Conservation (phyloP, 257 asterid species). For the Jasminum sambac region DNA sequence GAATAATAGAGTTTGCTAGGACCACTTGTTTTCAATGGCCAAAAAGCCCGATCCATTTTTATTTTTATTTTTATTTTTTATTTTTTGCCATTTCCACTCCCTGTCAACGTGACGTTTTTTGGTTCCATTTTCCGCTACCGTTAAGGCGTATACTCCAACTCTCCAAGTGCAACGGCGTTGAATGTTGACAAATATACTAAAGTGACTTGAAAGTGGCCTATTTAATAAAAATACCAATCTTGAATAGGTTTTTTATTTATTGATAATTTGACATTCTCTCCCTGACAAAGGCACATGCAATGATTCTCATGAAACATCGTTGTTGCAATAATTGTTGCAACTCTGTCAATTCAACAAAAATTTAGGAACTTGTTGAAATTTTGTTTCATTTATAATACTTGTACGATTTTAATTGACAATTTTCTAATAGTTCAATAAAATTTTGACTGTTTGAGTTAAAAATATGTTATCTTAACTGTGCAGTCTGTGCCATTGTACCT, state of each 20-base stretch:
- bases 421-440: not conserved
- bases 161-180: slow-evolving; percentile 27
- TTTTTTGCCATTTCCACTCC: no score
- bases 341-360: not conserved
- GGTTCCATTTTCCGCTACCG: slow-evolving; percentile 2
- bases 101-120: slow-evolving; percentile 7
- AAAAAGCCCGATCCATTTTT: not conserved
- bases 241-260: not conserved
- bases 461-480: slow-evolving; percentile 1
- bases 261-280: slow-evolving; percentile 7
- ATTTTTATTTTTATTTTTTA: slow-evolving; percentile 21
- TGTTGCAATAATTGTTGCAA: not conserved
- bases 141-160: no score
- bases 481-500: slow-evolving; percentile 60
- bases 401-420: no score
- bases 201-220: slow-evolving; percentile 25
- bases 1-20: no score
- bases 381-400: no score
- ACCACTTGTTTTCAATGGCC: not conserved
- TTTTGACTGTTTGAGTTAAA: not conserved
- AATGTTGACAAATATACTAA: slow-evolving; percentile 21
- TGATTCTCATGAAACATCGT: not conserved
- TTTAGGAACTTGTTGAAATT: not conserved
- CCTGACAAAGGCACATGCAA: not conserved
- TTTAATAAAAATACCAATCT: not conserved